phyloP scores from a whole-genome alignment of 805 yeast species.

The Schizosaccharomyces osmophilus region DNA sequence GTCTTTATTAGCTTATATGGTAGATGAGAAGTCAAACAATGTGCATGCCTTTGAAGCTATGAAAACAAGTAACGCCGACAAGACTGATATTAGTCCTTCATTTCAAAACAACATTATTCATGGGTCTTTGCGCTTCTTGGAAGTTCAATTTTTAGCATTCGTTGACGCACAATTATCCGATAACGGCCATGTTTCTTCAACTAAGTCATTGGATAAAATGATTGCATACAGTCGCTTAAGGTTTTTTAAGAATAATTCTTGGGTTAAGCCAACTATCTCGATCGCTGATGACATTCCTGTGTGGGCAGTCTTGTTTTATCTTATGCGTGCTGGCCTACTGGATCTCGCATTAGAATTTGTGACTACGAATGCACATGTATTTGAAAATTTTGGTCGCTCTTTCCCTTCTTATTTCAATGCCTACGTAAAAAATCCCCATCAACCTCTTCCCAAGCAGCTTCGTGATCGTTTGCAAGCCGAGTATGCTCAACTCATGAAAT shows the following conservation, averaged over 20 bases:
- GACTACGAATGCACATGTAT: conserved; percentile 35
- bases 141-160: conserved; percentile 49
- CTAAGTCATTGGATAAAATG: conserved; percentile 32
- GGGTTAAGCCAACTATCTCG: conserved; percentile 32
- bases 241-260: conserved; percentile 20
- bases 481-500: conserved; percentile 58
- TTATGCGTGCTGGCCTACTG: conserved; percentile 61
- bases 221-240: conserved; percentile 31
- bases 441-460: conserved; percentile 38
- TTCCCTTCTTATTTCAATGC: conserved; percentile 60
- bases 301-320: conserved; percentile 80
- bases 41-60: not conserved
- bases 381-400: conserved; percentile 63
- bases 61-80: no score
- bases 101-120: conserved; percentile 20
- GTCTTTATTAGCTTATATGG: not conserved
- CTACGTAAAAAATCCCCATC: conserved; percentile 27
- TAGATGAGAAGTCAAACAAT: not conserved
- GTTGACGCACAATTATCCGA: conserved; percentile 24
- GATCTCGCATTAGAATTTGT: conserved; percentile 57
- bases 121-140: conserved; percentile 38
- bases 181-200: conserved; percentile 44
- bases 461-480: conserved; percentile 51
- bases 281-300: conserved; percentile 63
- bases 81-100: conserved; percentile 10